Evolutionary conservation across 2,329 filamentous ascomycete species (phyloP).

Genomic region (Cytospora piceicola): DNA sequence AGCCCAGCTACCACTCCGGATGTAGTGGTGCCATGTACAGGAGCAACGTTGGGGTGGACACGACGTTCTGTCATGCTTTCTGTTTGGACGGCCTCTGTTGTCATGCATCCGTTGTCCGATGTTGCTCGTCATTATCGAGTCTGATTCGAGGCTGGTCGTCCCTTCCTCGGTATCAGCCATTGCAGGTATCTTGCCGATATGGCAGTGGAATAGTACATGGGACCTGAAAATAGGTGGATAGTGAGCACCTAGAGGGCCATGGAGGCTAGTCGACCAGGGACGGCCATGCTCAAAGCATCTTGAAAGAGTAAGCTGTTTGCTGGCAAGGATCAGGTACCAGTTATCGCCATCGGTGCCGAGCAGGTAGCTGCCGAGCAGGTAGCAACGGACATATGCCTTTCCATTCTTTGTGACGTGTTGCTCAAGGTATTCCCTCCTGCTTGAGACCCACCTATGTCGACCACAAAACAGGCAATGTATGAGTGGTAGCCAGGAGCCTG

Average conservation of each 20-base stretch:
- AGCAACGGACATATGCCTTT: constrained; percentile 18
- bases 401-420: constrained; percentile 22
- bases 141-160: constrained; percentile 7
- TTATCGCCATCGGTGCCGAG: background rate
- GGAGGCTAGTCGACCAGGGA: constrained; percentile 2
- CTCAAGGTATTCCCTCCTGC: background rate
- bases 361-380: constrained; percentile 7
- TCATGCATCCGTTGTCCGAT: constrained; percentile 12
- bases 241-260: background rate
- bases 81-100: constrained; percentile 16
- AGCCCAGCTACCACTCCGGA: constrained; percentile 18
- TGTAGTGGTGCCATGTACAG: constrained; percentile 29
- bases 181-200: background rate
- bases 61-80: constrained; percentile 23
- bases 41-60: constrained; percentile 14
- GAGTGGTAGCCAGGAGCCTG: background rate
- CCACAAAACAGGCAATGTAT: background rate
- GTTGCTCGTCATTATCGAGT: constrained; percentile 21
- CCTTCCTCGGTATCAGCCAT: constrained; percentile 1
- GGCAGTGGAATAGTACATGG: background rate
- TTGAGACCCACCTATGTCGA: background rate
- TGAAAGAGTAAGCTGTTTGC: constrained; percentile 20
- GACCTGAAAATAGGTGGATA: background rate
- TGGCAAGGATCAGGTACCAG: background rate
- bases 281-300: background rate